phyloP scores from a whole-genome alignment of 2,329 filamentous ascomycete species.

The Rhynchosporium agropyri region DNA sequence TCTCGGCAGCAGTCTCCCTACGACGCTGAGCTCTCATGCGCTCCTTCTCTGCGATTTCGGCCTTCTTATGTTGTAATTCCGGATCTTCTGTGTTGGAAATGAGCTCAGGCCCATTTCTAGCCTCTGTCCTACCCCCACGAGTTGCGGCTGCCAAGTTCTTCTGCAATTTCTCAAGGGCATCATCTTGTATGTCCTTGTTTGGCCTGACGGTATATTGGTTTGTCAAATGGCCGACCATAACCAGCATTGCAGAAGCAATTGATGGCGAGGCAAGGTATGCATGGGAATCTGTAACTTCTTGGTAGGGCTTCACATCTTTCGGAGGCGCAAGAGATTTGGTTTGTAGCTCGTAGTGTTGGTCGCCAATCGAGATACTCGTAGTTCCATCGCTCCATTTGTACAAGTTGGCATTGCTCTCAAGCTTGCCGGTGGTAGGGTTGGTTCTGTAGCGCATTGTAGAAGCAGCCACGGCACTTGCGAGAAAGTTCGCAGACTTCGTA shows the following conservation, averaged over 20 bases:
- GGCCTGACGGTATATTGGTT: conserved; percentile 71
- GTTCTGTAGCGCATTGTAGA: conserved; percentile 71
- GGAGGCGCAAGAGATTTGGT: conserved; percentile 69
- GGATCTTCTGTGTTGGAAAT: conserved; percentile 73
- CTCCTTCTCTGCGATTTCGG: conserved; percentile 75
- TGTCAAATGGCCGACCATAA: conserved; percentile 75
- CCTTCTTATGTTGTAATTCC: conserved; percentile 72
- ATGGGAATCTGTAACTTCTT: conserved; percentile 70
- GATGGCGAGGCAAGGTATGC: conserved; percentile 77
- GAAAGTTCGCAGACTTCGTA: conserved; percentile 52
- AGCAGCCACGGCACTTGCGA: conserved; percentile 58
- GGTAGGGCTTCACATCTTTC: conserved; percentile 56
- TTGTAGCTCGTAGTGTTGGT: conserved; percentile 74
- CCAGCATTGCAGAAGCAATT: conserved; percentile 66
- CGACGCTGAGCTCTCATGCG: conserved; percentile 66
- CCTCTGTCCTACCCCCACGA: conserved; percentile 55
- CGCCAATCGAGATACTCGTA: conserved; percentile 73
- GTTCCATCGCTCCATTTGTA: conserved; percentile 81
- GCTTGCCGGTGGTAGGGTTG: conserved; percentile 63
- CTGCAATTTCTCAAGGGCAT: conserved; percentile 69
- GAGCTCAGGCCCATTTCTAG: conserved; percentile 64
- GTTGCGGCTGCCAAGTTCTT: conserved; percentile 67
- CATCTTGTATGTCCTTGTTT: conserved; percentile 68
- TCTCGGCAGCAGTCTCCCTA: conserved; percentile 68
- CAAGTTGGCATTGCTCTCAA: conserved; percentile 75